Evolutionary conservation across 192 early-diverging fungal genomes (phyloP).

Genomic region (Jimgerdemannia lactiflua): DNA sequence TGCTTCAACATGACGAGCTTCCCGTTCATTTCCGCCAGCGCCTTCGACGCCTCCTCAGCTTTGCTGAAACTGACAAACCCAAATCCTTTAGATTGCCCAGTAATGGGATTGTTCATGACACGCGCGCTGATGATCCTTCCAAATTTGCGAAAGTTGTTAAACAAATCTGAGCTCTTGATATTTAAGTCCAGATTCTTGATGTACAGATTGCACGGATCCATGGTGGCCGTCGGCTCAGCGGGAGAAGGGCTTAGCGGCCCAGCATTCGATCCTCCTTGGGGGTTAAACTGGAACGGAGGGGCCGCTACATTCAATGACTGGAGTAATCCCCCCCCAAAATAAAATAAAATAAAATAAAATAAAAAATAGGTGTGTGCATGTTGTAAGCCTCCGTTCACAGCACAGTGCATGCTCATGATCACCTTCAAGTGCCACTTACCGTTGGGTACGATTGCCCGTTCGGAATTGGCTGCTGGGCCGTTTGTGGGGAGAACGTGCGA

Average conservation of each 20-base stretch:
- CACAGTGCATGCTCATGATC: not conserved
- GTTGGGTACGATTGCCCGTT: not conserved
- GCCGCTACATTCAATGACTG: conserved; percentile 4
- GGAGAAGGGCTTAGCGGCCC: not conserved
- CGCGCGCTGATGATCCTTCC: conserved; percentile 90
- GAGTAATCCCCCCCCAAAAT: not conserved
- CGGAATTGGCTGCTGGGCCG: not conserved
- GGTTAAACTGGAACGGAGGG: not conserved
- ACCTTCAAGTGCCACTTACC: not conserved
- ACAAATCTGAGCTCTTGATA: conserved; percentile 91
- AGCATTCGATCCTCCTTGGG: not conserved
- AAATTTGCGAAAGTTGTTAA: conserved; percentile 87
- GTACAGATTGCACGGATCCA: conserved; percentile 79
- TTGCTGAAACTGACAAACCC: conserved; percentile 94
- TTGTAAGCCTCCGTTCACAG: not conserved
- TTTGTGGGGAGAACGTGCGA: not conserved
- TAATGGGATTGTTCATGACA: conserved; percentile 72
- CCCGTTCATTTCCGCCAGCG: conserved; percentile 88
- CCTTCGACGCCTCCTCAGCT: conserved; percentile 88
- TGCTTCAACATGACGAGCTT: conserved; percentile 78
- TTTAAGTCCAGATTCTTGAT: conserved; percentile 95
- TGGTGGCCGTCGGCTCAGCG: conserved; percentile 9
- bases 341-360: too few relatives aligned
- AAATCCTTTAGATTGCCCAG: conserved; percentile 79
- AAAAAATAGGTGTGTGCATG: not conserved